Evolutionary conservation across 2,329 filamentous ascomycete genomes (phyloP).

Genomic region (Cladosporium halotolerans): DNA sequence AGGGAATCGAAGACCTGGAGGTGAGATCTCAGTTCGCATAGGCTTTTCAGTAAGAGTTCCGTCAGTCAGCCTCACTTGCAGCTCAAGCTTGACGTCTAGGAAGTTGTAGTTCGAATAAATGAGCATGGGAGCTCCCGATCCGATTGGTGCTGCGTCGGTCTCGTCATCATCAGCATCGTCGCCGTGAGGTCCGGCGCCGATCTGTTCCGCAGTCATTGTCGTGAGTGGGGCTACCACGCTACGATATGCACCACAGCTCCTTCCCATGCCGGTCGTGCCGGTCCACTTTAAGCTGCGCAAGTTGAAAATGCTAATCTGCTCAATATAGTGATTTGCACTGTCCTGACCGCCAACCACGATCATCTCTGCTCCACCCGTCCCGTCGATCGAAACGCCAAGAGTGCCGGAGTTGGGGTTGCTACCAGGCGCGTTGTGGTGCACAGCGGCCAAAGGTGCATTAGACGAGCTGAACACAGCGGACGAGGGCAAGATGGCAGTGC

Average conservation of each 20-base stretch:
- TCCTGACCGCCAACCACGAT: conserved; percentile 94
- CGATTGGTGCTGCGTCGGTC: conserved; percentile 27
- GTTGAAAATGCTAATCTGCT: conserved; percentile 98
- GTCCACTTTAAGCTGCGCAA: conserved; percentile 93
- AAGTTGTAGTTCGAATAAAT: conserved; percentile 99
- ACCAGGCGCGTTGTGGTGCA: conserved; percentile 81
- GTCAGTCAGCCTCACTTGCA: conserved; percentile 81
- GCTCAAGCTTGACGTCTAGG: conserved; percentile 87
- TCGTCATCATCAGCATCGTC: conserved; percentile 35
- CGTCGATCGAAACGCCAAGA: conserved; percentile 83
- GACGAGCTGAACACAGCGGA: conserved; percentile 80
- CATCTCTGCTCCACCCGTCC: conserved; percentile 91
- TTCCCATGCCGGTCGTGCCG: conserved; percentile 75
- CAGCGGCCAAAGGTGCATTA: conserved; percentile 74
- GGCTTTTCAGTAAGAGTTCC: conserved; percentile 78
- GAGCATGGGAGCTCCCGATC: conserved; percentile 64
- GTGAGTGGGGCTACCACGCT: conserved; percentile 86
- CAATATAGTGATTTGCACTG: conserved; percentile 96
- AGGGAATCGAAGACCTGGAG: conserved; percentile 87
- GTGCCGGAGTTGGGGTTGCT: conserved; percentile 80
- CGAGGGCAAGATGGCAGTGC: conserved; percentile 84
- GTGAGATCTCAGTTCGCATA: conserved; percentile 81
- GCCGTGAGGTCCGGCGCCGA: conserved; percentile 53
- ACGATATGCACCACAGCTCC: conserved; percentile 92
- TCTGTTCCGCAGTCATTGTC: conserved; percentile 56